Base-by-base conservation (phyloP, 768 basidiomycete species). In the Mycena maculata region DNA sequence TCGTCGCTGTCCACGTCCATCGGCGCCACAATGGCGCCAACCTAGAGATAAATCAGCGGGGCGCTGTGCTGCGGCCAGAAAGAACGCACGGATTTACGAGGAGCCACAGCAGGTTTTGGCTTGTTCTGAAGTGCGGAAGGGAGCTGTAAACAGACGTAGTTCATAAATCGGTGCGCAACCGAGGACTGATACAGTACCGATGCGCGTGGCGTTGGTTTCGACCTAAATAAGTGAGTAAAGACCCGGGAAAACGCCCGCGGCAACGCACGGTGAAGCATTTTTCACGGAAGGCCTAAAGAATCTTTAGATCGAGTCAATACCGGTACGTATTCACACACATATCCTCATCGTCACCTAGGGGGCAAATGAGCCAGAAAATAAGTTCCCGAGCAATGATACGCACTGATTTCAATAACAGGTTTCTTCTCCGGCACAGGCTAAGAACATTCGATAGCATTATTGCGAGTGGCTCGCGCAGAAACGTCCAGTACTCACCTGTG, bases 361-460 rank as follows among this genome's bases (percentile, higher is more conserved):
- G 22, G 2, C n/a, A 7, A 16, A 25, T 67, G n/a, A 42, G 55
- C 18, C 20, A 2, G 30, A 48, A 22, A 42, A n/a, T 58, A 52
- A 30, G 39, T 22, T 25, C 54, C 18, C 6, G n/a, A 53, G 44
- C n/a, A 12, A 23, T 3, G 9, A n/a, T 45, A 72, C 74, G n/a
- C 58, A 77, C 75, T 76, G 49, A 79, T 77, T 64, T 77, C 76
- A 58, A 80, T 80, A 12, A 72, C 72, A 20, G 59, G 48, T 53
- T 70, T 72, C 27, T 65, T 73, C 13, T 69, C 67, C 11, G 63
- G n/a, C 31, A 53, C 59, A 54, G 2, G 47, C 18, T 38, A 44
- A 27, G 25, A 44, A 31, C 59, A n/a, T n/a, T 58, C 10, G 20
- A 22, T 2, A 15, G 13, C 28, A 30, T 15, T 20, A 30, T 52